phyloP scores from a whole-genome alignment of 345 rosid species.

The Pugionium cornutum region DNA sequence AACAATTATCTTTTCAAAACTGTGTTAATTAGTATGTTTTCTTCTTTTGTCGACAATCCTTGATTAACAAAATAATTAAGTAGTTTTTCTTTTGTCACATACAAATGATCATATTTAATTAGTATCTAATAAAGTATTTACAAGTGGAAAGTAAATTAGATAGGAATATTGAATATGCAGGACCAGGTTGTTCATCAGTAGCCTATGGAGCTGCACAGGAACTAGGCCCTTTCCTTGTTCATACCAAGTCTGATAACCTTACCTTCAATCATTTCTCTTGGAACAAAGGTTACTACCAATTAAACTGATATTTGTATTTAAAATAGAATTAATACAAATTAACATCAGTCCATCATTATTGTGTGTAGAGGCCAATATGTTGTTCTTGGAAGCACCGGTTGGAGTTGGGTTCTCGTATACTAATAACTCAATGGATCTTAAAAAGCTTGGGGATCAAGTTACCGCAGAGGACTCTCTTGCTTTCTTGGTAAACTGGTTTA shows the following conservation, averaged over 20 bases:
- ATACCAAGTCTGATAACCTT: conserved; percentile 43
- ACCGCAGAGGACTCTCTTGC: conserved; percentile 60
- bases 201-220: conserved; percentile 79
- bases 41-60: too few relatives aligned
- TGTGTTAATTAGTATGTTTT: too few relatives aligned
- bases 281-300: conserved; percentile 53
- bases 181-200: conserved; percentile 87
- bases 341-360: too few relatives aligned
- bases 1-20: too few relatives aligned
- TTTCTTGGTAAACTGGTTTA: conserved; percentile 69
- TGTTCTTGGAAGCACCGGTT: conserved; percentile 76
- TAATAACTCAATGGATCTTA: conserved; percentile 51
- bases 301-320: not conserved
- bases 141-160: not conserved
- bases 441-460: conserved; percentile 51
- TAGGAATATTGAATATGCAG: conserved; percentile 34
- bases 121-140: not conserved
- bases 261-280: conserved; percentile 55
- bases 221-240: conserved; percentile 69
- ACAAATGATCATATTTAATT: too few relatives aligned
- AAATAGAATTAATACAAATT: not conserved
- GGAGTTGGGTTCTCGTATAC: conserved; percentile 91
- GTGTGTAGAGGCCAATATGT: conserved; percentile 62
- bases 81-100: too few relatives aligned
- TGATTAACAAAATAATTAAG: too few relatives aligned